Conservation (phyloP, 2,329 filamentous ascomycete genomes). For the Aspergillus sp. region DNA sequence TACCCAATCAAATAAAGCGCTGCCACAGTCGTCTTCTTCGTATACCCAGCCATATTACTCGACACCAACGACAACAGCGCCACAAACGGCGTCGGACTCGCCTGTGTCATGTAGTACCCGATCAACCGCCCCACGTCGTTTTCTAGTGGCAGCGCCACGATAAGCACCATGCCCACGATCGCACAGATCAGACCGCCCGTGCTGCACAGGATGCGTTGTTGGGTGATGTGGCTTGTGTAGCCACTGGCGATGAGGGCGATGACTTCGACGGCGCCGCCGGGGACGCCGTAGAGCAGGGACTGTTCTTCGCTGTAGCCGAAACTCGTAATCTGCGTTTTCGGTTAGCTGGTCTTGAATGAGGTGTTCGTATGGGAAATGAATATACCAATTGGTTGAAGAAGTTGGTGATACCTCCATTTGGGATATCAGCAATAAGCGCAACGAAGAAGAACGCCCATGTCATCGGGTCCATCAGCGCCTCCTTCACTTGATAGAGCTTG, state of each 20-base stretch:
- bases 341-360: neutral
- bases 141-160: constrained; percentile 54
- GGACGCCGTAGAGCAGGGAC: constrained; percentile 58
- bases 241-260: constrained; percentile 51
- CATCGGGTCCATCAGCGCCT: constrained; percentile 52
- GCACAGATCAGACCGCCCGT: constrained; percentile 46
- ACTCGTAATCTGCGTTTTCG: constrained; percentile 40
- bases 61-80: constrained; percentile 57
- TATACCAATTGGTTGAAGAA: constrained; percentile 52
- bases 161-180: constrained; percentile 58
- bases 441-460: constrained; percentile 56
- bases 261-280: constrained; percentile 60
- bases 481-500: constrained; percentile 59
- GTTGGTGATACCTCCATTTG: constrained; percentile 54
- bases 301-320: constrained; percentile 61
- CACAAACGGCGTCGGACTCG: constrained; percentile 56
- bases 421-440: constrained; percentile 51
- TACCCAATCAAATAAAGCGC: constrained; percentile 43
- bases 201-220: constrained; percentile 53
- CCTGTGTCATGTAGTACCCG: constrained; percentile 60
- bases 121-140: constrained; percentile 54
- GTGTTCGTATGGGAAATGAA: neutral
- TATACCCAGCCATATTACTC: constrained; percentile 53
- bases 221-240: constrained; percentile 50
- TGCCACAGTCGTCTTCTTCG: constrained; percentile 48